Evolutionary conservation across 2,329 filamentous ascomycete genomes (phyloP).

Genomic region (Bipolaris cookei): DNA sequence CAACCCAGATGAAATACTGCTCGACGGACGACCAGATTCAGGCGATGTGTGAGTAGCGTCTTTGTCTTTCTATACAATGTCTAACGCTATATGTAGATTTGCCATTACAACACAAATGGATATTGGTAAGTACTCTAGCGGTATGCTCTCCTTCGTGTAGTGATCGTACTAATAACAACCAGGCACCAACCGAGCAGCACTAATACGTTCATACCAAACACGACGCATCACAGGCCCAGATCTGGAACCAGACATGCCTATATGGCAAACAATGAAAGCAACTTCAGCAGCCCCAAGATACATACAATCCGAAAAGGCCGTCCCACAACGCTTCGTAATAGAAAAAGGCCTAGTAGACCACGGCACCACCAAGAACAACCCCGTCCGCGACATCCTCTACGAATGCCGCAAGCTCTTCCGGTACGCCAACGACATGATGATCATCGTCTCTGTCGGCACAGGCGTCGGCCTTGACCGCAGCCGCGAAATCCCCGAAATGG

Average conservation of each 20-base stretch:
- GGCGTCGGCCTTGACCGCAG: conserved; percentile 29
- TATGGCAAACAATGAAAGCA: conserved; percentile 37
- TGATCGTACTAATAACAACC: not conserved
- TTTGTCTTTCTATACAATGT: not conserved
- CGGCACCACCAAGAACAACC: conserved; percentile 43
- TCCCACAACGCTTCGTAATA: conserved; percentile 30
- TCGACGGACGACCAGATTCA: conserved; percentile 33
- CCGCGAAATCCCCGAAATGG: conserved; percentile 35
- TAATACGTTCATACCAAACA: conserved; percentile 42
- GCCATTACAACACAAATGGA: conserved; percentile 38
- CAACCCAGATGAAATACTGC: conserved; percentile 28
- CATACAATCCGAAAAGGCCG: conserved; percentile 19
- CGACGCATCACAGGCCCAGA: conserved; percentile 41
- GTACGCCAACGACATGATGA: conserved; percentile 42
- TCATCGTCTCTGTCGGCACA: conserved; percentile 40
- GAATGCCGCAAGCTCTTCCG: conserved; percentile 42
- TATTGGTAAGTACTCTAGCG: conserved; percentile 22
- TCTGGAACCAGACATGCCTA: conserved; percentile 32
- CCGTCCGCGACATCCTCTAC: conserved; percentile 39
- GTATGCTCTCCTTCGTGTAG: not conserved
- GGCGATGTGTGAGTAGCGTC: conserved; percentile 37
- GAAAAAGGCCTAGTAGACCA: conserved; percentile 41
- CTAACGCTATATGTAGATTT: conserved; percentile 29
- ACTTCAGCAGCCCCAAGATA: conserved; percentile 36
- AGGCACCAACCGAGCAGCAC: conserved; percentile 34